Conservation (phyloP, 2,329 filamentous ascomycete species). For the Aurifilum marmelostoma region DNA sequence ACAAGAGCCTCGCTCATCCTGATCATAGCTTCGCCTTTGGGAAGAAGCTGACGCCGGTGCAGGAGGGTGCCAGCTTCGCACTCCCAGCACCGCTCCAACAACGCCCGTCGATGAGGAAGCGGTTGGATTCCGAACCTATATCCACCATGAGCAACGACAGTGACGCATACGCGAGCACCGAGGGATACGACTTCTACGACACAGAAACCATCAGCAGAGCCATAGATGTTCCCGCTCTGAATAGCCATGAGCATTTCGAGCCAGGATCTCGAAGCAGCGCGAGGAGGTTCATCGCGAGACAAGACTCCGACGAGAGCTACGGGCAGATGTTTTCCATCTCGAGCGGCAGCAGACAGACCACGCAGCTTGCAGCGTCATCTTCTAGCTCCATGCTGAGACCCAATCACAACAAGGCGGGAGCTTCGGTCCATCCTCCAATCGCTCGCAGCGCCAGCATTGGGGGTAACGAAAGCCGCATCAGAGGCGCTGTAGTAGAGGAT, state of each 20-base stretch:
- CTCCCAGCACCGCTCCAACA: slow-evolving; percentile 48
- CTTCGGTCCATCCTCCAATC: slow-evolving; percentile 16
- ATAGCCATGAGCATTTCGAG: slow-evolving; percentile 43
- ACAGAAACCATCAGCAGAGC: slow-evolving; percentile 56
- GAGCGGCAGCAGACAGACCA: slow-evolving; percentile 48
- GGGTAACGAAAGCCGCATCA: slow-evolving; percentile 52
- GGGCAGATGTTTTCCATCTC: slow-evolving; percentile 63
- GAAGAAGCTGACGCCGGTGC: slow-evolving; percentile 50
- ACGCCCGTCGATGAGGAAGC: slow-evolving; percentile 40
- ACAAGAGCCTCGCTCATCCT: slow-evolving; percentile 30
- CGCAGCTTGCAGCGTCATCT: slow-evolving; percentile 43
- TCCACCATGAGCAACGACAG: slow-evolving; percentile 57
- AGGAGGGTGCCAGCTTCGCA: slow-evolving; percentile 54
- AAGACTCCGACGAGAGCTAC: slow-evolving; percentile 64
- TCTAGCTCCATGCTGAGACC: slow-evolving; percentile 34
- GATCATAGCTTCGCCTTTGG: slow-evolving; percentile 37
- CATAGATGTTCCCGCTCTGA: slow-evolving; percentile 55
- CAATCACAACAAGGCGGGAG: slow-evolving; percentile 10
- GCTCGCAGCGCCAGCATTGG: slow-evolving; percentile 36
- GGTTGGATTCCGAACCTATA: slow-evolving; percentile 54
- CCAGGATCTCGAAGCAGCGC: slow-evolving; percentile 38
- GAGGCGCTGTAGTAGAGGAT: slow-evolving; percentile 37
- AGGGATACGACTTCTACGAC: slow-evolving; percentile 70
- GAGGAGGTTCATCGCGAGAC: slow-evolving; percentile 42
- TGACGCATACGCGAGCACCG: slow-evolving; percentile 54